These are phyloP conservation scores for Daphne laureola DNA, from an alignment of 441 rosid genomes.

Conservation along the genomic window DNA sequence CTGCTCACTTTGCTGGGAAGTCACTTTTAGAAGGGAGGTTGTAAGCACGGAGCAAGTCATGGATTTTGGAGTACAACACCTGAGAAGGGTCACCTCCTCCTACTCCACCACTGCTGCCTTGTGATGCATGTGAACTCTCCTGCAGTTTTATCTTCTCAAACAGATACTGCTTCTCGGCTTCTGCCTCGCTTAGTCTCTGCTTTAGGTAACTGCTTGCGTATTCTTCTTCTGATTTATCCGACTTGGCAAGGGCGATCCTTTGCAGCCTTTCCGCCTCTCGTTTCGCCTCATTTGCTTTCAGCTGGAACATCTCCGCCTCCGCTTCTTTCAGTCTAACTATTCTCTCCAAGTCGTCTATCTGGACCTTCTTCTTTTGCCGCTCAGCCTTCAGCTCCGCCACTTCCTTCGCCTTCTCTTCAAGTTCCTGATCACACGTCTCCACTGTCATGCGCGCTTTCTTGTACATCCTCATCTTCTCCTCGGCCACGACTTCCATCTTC, in stretches of 20 bases:
- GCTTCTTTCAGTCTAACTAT: slow-evolving; percentile 93
- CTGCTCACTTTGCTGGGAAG: slow-evolving; percentile 40
- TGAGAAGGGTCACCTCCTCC: slow-evolving; percentile 69
- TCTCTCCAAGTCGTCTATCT: slow-evolving; percentile 84
- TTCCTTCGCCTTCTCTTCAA: slow-evolving; percentile 91
- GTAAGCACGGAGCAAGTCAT: slow-evolving; percentile 53
- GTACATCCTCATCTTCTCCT: slow-evolving; percentile 85
- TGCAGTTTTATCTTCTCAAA: slow-evolving; percentile 89
- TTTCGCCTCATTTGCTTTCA: slow-evolving; percentile 89
- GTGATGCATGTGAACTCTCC: slow-evolving; percentile 74
- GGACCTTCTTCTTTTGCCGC: slow-evolving; percentile 71
- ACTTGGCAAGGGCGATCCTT: slow-evolving; percentile 80
- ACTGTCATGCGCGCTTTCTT: slow-evolving; percentile 75
- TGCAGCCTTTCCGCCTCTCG: slow-evolving; percentile 85
- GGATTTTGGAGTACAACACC: slow-evolving; percentile 52
- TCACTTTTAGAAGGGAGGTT: slow-evolving; percentile 38
- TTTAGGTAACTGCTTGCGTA: slow-evolving; percentile 82
- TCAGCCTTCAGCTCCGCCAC: slow-evolving; percentile 61
- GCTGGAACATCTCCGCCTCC: slow-evolving; percentile 97
- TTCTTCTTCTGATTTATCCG: slow-evolving; percentile 91
- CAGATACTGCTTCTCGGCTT: slow-evolving; percentile 90
- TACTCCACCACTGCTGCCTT: slow-evolving; percentile 47
- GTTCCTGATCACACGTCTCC: slow-evolving; percentile 78
- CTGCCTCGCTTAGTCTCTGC: slow-evolving; percentile 88
- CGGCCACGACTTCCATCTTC: slow-evolving; percentile 96